Conservation (phyloP, 169 alveolate species). For the Eimeria maxima region DNA sequence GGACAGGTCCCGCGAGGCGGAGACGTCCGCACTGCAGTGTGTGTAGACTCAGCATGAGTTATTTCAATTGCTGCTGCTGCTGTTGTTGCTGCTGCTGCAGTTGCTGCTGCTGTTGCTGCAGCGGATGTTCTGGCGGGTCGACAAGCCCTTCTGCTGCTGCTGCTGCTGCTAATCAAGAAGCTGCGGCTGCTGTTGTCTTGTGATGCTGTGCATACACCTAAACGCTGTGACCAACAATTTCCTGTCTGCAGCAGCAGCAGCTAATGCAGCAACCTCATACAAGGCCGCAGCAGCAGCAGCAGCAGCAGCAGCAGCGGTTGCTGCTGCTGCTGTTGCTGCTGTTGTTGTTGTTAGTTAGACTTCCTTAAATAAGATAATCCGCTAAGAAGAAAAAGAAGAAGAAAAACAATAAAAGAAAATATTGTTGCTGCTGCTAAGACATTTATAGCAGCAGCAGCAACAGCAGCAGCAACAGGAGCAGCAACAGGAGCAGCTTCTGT, state of each 20-base stretch:
- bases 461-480: too few species aligned
- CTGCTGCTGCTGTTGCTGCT: slow-evolving; percentile 34
- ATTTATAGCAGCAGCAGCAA: too few species aligned
- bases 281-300: slow-evolving; percentile 26
- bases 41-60: not conserved
- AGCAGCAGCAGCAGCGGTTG: not conserved
- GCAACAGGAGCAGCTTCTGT: too few species aligned
- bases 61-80: slow-evolving; percentile 63
- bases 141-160: not conserved
- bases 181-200: not conserved
- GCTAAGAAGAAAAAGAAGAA: not conserved
- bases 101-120: not conserved
- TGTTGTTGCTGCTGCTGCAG: not conserved
- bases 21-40: not conserved
- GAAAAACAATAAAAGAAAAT: not conserved
- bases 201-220: not conserved
- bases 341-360: too few species aligned
- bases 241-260: too few species aligned
- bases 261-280: too few species aligned
- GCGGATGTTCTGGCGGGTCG: not conserved
- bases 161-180: not conserved
- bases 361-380: too few species aligned
- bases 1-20: slow-evolving; percentile 12
- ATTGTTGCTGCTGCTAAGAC: not conserved
- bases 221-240: too few species aligned